Base-by-base conservation (phyloP, 2,329 filamentous ascomycete species). In the Curvularia sp. region DNA sequence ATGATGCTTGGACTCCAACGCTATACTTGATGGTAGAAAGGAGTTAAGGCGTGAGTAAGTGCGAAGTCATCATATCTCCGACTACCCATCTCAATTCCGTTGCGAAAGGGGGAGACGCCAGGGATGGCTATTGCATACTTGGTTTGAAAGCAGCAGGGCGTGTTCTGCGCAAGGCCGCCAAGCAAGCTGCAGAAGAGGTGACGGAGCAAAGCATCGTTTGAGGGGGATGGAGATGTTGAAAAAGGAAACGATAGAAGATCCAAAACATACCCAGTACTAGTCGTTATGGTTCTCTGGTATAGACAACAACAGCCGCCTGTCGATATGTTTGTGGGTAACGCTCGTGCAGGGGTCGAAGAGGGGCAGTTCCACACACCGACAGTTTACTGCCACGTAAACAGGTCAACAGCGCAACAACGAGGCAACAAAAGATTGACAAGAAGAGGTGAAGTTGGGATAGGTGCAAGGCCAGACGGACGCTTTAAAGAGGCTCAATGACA, bases 401-500 rank as follows among this genome's bases (percentile, higher is more conserved):
- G 39, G 3, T 48, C n/a, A 42, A 46, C 52, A 52, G 41, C 28
- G 49, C 58, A 41, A 50, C 53, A 50, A 25, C 38, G 46, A 53
- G 32, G 42, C 21, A 53, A 49, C 25, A 55, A 55, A 50, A 45
- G 34, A 54, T 49, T 51, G 60, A 60, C 57, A 54, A 57, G 60
- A 63, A 62, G 60, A 64, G 58, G 63, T 65, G 66, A 64, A 49
- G 65, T 70, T 41, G 50, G 55, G 52, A 53, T 57, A 39, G 38
- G 51, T 46, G 52, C 46, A 59, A 55, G 69, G 66, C 62, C 59
- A 65, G 61, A 60, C 63, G 60, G 48, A 55, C 57, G 60, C 34
- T 64, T 71, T 54, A 54, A 57, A 70, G 68, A 67, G 57, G 60
- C 55, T 53, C 49, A 47, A 46, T 27, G 23, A 30, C 28, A 41